Conservation (phyloP, 2,329 filamentous ascomycete species). For the Golovinomyces cichoracearum region DNA sequence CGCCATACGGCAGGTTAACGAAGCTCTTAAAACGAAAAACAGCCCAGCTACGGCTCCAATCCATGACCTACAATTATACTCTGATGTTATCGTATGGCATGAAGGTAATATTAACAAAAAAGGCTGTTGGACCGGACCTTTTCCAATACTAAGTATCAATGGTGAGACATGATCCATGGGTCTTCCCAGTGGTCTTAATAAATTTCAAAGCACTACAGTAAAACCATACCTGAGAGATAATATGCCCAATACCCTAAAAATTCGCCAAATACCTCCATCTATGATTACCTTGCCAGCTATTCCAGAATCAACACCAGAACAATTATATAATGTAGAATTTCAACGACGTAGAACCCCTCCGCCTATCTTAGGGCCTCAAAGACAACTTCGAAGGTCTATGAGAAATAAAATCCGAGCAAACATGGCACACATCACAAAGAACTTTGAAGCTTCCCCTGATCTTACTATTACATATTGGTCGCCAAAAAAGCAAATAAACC, state of each 20-base stretch:
- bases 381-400: not conserved
- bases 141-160: not conserved
- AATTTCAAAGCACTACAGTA: not conserved
- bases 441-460: not conserved
- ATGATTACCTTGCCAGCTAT: not conserved
- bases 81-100: constrained; percentile 1
- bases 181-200: not conserved
- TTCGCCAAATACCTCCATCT: no score
- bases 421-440: not conserved
- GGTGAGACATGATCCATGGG: constrained; percentile 1
- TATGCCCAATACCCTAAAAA: no score
- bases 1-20: constrained; percentile 1
- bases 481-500: not conserved
- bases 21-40: not conserved
- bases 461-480: not conserved
- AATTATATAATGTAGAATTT: not conserved
- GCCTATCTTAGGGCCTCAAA: not conserved
- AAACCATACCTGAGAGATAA: not conserved
- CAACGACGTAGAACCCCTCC: not conserved
- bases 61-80: constrained; percentile 2
- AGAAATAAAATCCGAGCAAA: not conserved
- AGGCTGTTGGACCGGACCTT: not conserved
- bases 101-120: constrained; percentile 1
- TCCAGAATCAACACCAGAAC: not conserved
- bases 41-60: not conserved